A percentile compares a stretch with the other conserved stretches of the same genome.
Conservation (phyloP, 2,329 filamentous ascomycete species). For the Teratosphaeria nubilosa region DNA sequence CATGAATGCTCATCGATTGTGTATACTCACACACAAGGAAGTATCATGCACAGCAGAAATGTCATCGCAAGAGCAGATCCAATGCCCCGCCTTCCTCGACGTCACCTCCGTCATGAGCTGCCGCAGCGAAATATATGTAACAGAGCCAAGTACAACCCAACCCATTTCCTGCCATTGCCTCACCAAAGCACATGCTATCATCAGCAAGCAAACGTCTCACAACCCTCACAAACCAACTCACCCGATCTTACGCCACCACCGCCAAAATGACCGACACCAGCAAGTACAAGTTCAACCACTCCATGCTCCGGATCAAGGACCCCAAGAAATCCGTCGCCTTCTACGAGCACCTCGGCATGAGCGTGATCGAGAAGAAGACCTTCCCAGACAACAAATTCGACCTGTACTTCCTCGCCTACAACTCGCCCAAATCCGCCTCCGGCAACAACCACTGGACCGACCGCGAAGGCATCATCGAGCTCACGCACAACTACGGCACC, state of each 20-base stretch:
- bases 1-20: not conserved
- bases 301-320: constrained; percentile 68
- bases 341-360: constrained; percentile 88
- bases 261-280: constrained; percentile 50
- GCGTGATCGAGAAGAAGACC: constrained; percentile 65
- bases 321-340: constrained; percentile 76
- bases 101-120: not conserved
- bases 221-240: not conserved
- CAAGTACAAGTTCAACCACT: constrained; percentile 57
- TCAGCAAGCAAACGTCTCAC: not conserved
- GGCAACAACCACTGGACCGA: constrained; percentile 65
- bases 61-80: not conserved
- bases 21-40: no score
- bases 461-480: constrained; percentile 68
- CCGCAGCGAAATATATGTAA: not conserved
- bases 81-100: not conserved
- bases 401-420: constrained; percentile 89
- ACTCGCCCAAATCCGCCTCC: constrained; percentile 64
- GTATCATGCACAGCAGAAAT: not conserved
- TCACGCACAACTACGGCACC: constrained; percentile 78
- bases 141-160: not conserved
- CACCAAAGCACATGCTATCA: not conserved
- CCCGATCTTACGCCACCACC: constrained; percentile 11
- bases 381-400: constrained; percentile 87
- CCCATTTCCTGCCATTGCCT: not conserved